Base-by-base conservation (phyloP, 2,329 filamentous ascomycete species). In the Bipolaris zeicola region DNA sequence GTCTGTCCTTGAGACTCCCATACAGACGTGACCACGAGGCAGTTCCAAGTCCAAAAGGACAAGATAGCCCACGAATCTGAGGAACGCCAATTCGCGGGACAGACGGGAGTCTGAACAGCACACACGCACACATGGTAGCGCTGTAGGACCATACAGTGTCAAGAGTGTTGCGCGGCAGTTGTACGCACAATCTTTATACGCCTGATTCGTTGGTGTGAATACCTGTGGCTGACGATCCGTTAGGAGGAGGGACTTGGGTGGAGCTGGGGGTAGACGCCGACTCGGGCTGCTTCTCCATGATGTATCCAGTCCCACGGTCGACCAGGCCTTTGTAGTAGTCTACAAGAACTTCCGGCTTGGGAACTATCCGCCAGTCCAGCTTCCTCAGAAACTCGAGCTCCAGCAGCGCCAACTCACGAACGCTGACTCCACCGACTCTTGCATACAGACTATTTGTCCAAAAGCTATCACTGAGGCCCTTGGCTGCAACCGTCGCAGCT, bases 401-500 rank as follows among this genome's bases (percentile, higher is more conserved):
- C 8, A 99, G 81, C 54, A 97, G 81, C 56, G 95, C 96, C 62
- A 99, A 80, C 76, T 99, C 95, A 46, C 89, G 87, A 36, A 97
- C 83, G 64, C 91, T 92, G 47, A 99, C 92, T 61, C 95, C 95
- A 5, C 95, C 95, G 0, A 99, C 93, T 52, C 92, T 85, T 36
- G 95, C 93, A 74, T 99, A 99, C 0, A 94, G 96, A 26, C 91
- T 91, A 77, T 99, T 99, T 61, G 96, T 98, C 92, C 95, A 97
- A 75, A 99, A 99, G 28, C 90, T 92, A 76, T 99, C 95, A 31
- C 92, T 97, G 11, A 99, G 83, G 0, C 95, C 95, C 77, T 99
- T 99, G 54, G 93, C 92, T 6, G 94, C 95, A 4, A 99, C 95
- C 0, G 95, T 97, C 8, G 93, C 94, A 18, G 93, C 92, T 1